These are phyloP conservation scores for Ganoderma lucidum DNA, from an alignment of 1,284 basidiomycete genomes.

Conservation along the genomic window DNA sequence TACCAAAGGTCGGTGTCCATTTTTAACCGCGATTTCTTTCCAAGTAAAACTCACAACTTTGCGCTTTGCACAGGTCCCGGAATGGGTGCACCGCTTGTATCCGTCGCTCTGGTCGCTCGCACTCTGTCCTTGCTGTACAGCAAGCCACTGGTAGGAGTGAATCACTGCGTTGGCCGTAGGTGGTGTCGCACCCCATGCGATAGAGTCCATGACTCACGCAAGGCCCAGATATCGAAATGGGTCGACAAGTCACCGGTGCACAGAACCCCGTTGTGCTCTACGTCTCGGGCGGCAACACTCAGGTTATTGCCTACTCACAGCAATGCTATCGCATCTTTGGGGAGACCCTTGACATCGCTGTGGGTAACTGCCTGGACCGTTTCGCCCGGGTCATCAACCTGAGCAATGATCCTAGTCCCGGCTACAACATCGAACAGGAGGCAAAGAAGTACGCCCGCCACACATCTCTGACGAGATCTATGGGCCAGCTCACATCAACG, in stretches of 20 bases:
- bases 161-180: constrained; percentile 98
- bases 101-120: constrained; percentile 94
- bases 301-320: constrained; percentile 98
- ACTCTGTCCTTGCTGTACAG: constrained; percentile 89
- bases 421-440: constrained; percentile 98
- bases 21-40: not conserved
- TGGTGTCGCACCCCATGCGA: constrained; percentile 30
- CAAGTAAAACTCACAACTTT: constrained; percentile 4
- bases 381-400: constrained; percentile 97
- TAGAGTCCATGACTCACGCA: not conserved
- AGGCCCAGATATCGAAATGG: constrained; percentile 97
- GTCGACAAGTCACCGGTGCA: constrained; percentile 93
- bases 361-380: constrained; percentile 97
- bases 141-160: constrained; percentile 96
- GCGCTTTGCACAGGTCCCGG: constrained; percentile 79
- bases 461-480: not conserved
- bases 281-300: constrained; percentile 98
- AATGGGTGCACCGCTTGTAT: constrained; percentile 97
- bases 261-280: constrained; percentile 97
- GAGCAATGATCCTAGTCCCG: constrained; percentile 95
- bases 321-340: constrained; percentile 99
- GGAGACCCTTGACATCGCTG: constrained; percentile 98
- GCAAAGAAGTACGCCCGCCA: constrained; percentile 77
- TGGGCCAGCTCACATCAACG: constrained; percentile 13
- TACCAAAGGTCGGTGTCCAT: constrained; percentile 79